These are phyloP conservation scores for Aspergillus unguis DNA, from an alignment of 2,329 filamentous ascomycete genomes.

Conservation along the genomic window DNA sequence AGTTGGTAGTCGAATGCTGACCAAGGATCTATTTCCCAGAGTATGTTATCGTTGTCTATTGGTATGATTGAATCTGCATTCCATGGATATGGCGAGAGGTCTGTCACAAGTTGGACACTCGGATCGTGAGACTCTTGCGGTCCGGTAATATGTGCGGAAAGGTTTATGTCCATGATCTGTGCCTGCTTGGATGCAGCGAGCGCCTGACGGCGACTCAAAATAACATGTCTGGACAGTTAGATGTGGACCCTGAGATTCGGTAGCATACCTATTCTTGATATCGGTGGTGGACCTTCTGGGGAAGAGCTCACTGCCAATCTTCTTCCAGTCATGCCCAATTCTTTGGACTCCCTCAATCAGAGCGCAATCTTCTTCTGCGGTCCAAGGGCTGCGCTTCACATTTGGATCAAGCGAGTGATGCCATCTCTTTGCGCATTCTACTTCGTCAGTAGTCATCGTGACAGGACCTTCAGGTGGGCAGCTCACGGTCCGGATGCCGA, in stretches of 20 bases:
- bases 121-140: neutral
- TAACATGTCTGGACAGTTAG: slow-evolving; percentile 1
- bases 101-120: neutral
- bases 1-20: neutral
- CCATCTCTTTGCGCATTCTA: slow-evolving; percentile 10
- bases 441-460: neutral
- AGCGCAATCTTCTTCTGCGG: neutral
- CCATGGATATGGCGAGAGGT: neutral
- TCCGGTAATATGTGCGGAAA: neutral
- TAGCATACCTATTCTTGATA: slow-evolving; percentile 8
- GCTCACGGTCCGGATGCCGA: slow-evolving; percentile 4
- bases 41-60: neutral
- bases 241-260: neutral
- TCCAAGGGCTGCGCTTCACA: slow-evolving; percentile 1
- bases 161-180: neutral
- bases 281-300: slow-evolving; percentile 1
- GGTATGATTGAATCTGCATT: neutral
- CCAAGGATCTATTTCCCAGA: neutral
- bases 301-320: neutral
- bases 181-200: neutral
- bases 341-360: neutral
- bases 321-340: slow-evolving; percentile 2
- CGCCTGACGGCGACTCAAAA: slow-evolving; percentile 1
- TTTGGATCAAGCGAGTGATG: slow-evolving; percentile 3
- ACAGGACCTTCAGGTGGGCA: too few species aligned